Conservation (phyloP, 331 rosid species). For the Malus hybrid region DNA sequence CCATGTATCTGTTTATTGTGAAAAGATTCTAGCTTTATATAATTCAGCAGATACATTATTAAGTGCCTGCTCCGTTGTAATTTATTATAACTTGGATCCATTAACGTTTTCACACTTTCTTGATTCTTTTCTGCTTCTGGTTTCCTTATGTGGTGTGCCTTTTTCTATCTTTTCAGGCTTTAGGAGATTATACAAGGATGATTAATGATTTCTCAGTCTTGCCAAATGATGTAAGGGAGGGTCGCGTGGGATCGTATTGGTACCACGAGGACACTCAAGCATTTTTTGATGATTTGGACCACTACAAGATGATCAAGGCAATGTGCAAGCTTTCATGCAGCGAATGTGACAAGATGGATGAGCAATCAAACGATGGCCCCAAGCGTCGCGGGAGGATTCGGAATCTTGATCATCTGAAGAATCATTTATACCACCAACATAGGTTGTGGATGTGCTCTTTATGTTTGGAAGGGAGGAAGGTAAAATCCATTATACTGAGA, state of each 20-base stretch:
- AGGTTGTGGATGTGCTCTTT: conserved; percentile 74
- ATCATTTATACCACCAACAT: conserved; percentile 80
- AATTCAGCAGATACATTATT: background rate
- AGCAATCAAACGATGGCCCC: conserved; percentile 49
- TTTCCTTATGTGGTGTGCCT: conserved; percentile 1
- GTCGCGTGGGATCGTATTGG: conserved; percentile 70
- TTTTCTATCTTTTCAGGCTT: conserved; percentile 46
- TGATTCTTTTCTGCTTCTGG: background rate
- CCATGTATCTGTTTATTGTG: background rate
- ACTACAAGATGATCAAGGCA: conserved; percentile 97
- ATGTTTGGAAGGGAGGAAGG: conserved; percentile 98
- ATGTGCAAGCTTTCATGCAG: conserved; percentile 95
- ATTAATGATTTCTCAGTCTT: conserved; percentile 61
- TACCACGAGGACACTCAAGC: conserved; percentile 83
- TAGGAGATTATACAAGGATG: conserved; percentile 87
- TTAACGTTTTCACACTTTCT: background rate
- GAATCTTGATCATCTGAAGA: conserved; percentile 81
- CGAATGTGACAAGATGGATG: conserved; percentile 79
- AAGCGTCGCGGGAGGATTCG: conserved; percentile 62
- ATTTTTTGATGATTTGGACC: conserved; percentile 79
- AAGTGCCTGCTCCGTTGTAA: background rate
- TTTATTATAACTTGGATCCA: background rate
- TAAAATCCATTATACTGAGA: conserved; percentile 7
- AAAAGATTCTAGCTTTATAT: background rate
- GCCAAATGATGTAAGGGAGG: conserved; percentile 65